Evolutionary conservation across 2,329 filamentous ascomycete species (phyloP).

Genomic region (Sporothrix mexicana): DNA sequence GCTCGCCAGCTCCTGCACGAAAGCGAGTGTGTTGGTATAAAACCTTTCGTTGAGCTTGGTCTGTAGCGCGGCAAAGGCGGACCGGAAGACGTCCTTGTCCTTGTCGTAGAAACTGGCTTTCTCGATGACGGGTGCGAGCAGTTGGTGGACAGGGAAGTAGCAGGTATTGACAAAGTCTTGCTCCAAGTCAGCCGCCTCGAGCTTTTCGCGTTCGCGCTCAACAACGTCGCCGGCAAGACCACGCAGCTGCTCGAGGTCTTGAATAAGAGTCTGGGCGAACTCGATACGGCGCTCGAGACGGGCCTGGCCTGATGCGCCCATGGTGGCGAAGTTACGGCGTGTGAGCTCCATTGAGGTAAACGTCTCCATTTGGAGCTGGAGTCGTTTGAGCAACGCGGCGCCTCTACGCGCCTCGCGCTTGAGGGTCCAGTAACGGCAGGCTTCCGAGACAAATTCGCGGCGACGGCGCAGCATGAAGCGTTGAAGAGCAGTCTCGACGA

Average conservation of each 20-base stretch:
- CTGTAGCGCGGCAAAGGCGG: conserved; percentile 57
- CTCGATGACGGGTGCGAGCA: conserved; percentile 78
- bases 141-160: conserved; percentile 84
- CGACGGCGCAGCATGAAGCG: conserved; percentile 81
- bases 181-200: conserved; percentile 77
- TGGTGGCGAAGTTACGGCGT: conserved; percentile 90
- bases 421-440: conserved; percentile 96
- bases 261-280: conserved; percentile 77
- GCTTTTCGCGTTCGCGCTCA: conserved; percentile 76
- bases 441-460: conserved; percentile 90
- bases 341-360: conserved; percentile 98
- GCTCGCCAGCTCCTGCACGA: conserved; percentile 62
- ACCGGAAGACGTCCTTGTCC: conserved; percentile 63
- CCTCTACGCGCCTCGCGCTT: conserved; percentile 93
- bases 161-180: conserved; percentile 82
- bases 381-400: conserved; percentile 86
- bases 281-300: conserved; percentile 82
- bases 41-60: conserved; percentile 59
- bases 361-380: conserved; percentile 93
- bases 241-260: conserved; percentile 79
- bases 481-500: conserved; percentile 80
- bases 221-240: conserved; percentile 73
- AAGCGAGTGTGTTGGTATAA: conserved; percentile 63
- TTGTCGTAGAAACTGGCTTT: conserved; percentile 75
- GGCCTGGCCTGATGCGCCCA: conserved; percentile 83